Evolutionary conservation across 306 rosid species (phyloP).

Genomic region (Quercus parvula): DNA sequence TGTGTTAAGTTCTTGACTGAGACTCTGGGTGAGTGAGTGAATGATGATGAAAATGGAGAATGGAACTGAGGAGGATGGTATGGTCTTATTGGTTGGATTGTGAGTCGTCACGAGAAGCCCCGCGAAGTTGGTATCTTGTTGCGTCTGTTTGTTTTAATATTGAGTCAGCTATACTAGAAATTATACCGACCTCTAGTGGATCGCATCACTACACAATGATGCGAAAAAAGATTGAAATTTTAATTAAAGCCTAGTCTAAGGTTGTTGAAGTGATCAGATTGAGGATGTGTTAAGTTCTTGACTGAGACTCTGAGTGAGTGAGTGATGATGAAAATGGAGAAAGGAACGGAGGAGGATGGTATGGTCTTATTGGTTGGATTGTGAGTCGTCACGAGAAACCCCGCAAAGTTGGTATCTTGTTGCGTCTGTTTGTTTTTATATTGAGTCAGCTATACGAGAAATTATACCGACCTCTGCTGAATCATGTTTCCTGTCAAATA

Average conservation of each 20-base stretch:
- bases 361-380: background rate
- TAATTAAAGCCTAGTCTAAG: background rate
- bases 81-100: background rate
- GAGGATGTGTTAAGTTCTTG: background rate
- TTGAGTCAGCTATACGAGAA: background rate
- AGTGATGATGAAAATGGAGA: background rate
- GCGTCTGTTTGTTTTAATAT: background rate
- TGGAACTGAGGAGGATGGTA: background rate
- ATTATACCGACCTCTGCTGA: too few relatives aligned
- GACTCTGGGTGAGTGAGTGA: background rate
- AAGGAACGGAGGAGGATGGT: background rate
- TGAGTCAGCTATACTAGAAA: background rate
- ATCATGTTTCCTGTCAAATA: too few relatives aligned
- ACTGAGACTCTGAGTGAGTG: background rate
- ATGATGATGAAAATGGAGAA: background rate
- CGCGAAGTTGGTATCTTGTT: background rate
- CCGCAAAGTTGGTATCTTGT: background rate
- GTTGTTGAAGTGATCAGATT: background rate
- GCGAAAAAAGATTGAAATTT: background rate
- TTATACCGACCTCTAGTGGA: too few relatives aligned
- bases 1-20: background rate
- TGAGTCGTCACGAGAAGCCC: slow-evolving; percentile 20
- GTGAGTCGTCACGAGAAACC: slow-evolving; percentile 21
- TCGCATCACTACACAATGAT: too few relatives aligned
- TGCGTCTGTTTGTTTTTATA: background rate